phyloP scores from a whole-genome alignment of 495 filamentous ascomycete genomes.

The Annulohypoxylon stygium region DNA sequence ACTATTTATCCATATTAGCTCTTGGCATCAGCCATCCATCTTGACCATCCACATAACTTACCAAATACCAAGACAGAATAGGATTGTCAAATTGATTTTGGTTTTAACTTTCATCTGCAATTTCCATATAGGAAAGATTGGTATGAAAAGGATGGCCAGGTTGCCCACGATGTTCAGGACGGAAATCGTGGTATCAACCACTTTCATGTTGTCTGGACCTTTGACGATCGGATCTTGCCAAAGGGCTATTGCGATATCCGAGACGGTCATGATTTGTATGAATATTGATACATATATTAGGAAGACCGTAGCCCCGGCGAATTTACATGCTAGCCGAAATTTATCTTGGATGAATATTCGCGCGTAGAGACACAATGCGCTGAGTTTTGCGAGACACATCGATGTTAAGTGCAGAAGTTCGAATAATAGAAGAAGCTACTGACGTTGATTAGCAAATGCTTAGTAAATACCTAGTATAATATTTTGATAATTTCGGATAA shows the following conservation, averaged over 20 bases:
- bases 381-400: constrained; percentile 53
- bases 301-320: constrained; percentile 46
- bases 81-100: constrained; percentile 52
- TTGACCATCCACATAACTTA: constrained; percentile 33
- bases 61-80: constrained; percentile 57
- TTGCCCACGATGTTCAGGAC: constrained; percentile 53
- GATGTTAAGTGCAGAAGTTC: constrained; percentile 18
- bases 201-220: neutral
- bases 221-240: constrained; percentile 42
- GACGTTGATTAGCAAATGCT: neutral
- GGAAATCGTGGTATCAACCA: constrained; percentile 44
- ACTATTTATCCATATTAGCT: constrained; percentile 5
- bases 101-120: constrained; percentile 51
- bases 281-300: constrained; percentile 21
- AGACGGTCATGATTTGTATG: constrained; percentile 22
- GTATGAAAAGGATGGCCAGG: constrained; percentile 55
- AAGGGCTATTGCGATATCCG: constrained; percentile 48
- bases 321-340: constrained; percentile 23
- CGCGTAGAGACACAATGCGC: constrained; percentile 57
- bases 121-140: constrained; percentile 55
- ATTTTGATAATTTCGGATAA: neutral
- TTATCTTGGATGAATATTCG: constrained; percentile 51
- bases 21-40: too few relatives aligned
- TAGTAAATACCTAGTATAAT: neutral
- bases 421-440: constrained; percentile 34